Evolutionary conservation across 1,284 basidiomycete species (phyloP), one percentile per base, ranked within the genome.

Genomic region (Tilletia indica): DNA sequence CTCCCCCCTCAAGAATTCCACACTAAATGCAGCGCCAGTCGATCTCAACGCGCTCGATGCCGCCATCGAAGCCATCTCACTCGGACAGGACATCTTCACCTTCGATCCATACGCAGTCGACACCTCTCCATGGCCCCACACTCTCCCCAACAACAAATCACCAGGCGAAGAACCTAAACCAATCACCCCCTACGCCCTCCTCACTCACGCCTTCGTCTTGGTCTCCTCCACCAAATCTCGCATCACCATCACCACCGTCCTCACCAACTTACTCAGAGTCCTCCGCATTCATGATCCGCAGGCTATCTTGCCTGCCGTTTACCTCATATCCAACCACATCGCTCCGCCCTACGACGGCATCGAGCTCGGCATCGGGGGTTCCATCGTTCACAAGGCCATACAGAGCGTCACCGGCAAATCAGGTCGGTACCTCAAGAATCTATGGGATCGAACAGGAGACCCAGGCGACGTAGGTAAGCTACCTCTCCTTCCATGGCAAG

Each of bases 271-370:
- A 9, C 85, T 97, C 12, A 90, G 92, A 25, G 88, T 89, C 14
- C 88, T 96, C 66, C 87, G 90, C 71, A 84, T 86, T 47, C 89
- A 90, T 73, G 90, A 94, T 78, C 89, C 91, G 0, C 73, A 86
- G 11, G 91, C 92, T 61, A 87, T 97, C 61, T 85, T 92, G 56
- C 88, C 92, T 14, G 87, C 92, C n/a, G 86, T 96, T n/a, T 97
- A 96, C 85, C 89, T 97, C 36, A 87, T 95, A 51, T 93, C 92
- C 36, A 97, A 95, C 84, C 89, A 92, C 47, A 88, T 97, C 47
- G 89, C 90, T 0, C 93, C 94, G 19, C 77, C 84, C 0, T 85
- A 86, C 73, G 85, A 85, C 39, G 84, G 83, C 54, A 76, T 85
- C 16, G 85, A 86, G 72, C 83, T 86, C 14, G 85, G 85, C 2